Base-by-base conservation (phyloP, 148 eudicot species). In the Rhododendron mucronatum region DNA sequence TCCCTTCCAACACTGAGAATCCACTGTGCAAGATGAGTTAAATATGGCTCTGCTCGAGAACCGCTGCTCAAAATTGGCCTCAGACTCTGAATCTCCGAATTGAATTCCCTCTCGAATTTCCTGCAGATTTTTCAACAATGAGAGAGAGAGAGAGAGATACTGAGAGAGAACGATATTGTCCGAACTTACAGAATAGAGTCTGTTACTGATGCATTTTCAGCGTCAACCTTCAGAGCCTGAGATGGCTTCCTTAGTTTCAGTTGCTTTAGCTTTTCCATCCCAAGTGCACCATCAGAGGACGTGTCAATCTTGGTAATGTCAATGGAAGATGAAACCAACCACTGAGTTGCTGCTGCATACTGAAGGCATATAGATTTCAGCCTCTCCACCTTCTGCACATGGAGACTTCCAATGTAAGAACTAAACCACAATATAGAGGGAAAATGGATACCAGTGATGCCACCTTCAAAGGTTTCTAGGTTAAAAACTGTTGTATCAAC, bases 1-100 rank as follows among this genome's bases (percentile, higher is more conserved):
- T 93, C 95, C 85, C 85, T 90, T 80, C 96, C 96, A 65, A 90
- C 93, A 13, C 98, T 94, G 77, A 95, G 95, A 88, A 95, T 93
- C 93, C 94, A 92, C 85, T 95, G 98, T 11, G 96, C 99, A 82
- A 96, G 94, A 91, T 96, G 99, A 83, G 99, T 95, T 87, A 96
- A 81, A 87, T 94, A 93, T 50, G 99, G 99, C 82, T 96, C 99
- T 44, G 96, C 95, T 85, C 91, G 95, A n/a, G 99, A 92, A 86
- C 94, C 88, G 84, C 88, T 95, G 89, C 98, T 96, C 87, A 95
- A 84, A 28, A 96, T 95, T 48, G 98, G 96, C 78, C 95, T 94
- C 12, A 96, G 90, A 88, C 95, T 96, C 84, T 90, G 94, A 86
- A 95, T 96, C 91, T 97, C 98, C 26, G 82, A n/a, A 85, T 93